These are phyloP conservation scores for Termitomyces sp. DNA, from an alignment of 768 basidiomycete species.

Conservation along the genomic window DNA sequence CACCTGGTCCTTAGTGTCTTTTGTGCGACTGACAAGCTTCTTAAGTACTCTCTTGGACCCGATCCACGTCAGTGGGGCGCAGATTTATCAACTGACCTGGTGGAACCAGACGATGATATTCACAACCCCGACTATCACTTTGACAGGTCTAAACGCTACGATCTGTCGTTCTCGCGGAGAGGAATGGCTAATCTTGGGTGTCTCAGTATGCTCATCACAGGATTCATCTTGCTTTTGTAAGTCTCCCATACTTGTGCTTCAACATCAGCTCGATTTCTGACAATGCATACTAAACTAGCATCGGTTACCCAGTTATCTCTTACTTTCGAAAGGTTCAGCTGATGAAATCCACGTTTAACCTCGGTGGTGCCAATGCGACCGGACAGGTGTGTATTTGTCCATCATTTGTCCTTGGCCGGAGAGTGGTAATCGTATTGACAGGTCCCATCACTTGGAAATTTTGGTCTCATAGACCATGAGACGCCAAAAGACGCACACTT, in stretches of 20 bases:
- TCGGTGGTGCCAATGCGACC: conserved; percentile 58
- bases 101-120: conserved; percentile 67
- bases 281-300: conserved; percentile 18
- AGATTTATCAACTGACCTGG: conserved; percentile 44
- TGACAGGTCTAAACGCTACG: conserved; percentile 24
- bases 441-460: conserved; percentile 59
- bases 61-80: conserved; percentile 68
- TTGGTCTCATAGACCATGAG: conserved; percentile 52
- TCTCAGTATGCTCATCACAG: conserved; percentile 44
- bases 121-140: conserved; percentile 53
- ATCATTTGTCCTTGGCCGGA: conserved; percentile 13
- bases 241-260: conserved; percentile 13
- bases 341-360: conserved; percentile 19
- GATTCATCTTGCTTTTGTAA: conserved; percentile 55
- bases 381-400: conserved; percentile 43
- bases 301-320: conserved; percentile 44
- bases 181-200: conserved; percentile 73
- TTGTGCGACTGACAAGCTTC: neutral
- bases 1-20: neutral
- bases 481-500: conserved; percentile 53
- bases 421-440: conserved; percentile 20
- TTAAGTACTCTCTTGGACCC: conserved; percentile 56
- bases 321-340: conserved; percentile 7
- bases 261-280: neutral
- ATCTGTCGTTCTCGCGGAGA: conserved; percentile 47